Base-by-base conservation (phyloP, 192 early-diverging fungal genomes). In the Coemansia sp. region DNA sequence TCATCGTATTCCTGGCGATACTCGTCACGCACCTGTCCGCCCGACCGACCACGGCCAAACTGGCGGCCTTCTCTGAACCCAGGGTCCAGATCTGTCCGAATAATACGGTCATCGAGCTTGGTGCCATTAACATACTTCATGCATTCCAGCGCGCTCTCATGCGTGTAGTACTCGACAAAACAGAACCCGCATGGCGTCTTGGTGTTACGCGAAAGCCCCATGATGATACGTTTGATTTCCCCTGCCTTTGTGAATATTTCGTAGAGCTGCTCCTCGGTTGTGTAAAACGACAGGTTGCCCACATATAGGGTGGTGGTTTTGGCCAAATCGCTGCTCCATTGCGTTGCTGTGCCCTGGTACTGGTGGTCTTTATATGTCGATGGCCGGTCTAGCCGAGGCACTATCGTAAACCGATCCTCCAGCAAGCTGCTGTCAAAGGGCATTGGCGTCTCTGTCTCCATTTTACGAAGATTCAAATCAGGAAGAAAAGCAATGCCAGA, bases 181-280 rank as follows among this genome's bases (percentile, higher is more conserved):
- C 96, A 98, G 75, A 98, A 98, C 10, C 96, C 96, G 59, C 96
- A 98, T 5, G 94, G 96, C 9, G 94, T 98, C 68, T 93, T 91
- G 64, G 87, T 83, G 55, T 86, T 82, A n/a, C 89, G 81, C 67
- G 96, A 92, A 6, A 98, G 81, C 0, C 96, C 96, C 96, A 98
- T 98, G 63, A 98, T 98, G 57, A 98, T 94, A 50, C 96, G 87
- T 68, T 97, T 96, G 55, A 98, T 91, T 51, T 96, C 93, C n/a
- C 96, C 96, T 59, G 82, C 83, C 76, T 95, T 96, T 14, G 92
- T 88, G 68, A 98, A 98, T 14, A 98, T 74, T 66, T 94, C 93
- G 67, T 94, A 90, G 19, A 98, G 87, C 70, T 98, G 96, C 81
- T 98, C 96, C 77, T 98, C 96, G 0, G 94, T 95, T 2, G 94